phyloP scores from a whole-genome alignment of 352 stramenopile species.

The Halophytophthora batemanensis region DNA sequence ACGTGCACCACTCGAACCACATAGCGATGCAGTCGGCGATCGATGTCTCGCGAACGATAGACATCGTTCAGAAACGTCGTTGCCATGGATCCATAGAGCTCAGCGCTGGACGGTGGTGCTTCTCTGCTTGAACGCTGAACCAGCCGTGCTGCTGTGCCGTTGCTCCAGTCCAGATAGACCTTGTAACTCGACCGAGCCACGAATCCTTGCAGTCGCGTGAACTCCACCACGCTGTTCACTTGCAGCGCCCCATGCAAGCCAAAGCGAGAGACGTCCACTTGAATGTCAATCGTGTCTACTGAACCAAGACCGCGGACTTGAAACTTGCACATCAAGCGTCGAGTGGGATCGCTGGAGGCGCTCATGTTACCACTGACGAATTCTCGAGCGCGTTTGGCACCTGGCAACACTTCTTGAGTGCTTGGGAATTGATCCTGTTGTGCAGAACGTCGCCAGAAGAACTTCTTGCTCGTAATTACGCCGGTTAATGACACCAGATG shows the following conservation, averaged over 20 bases:
- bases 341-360: neutral
- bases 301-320: slow-evolving; percentile 41
- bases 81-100: slow-evolving; percentile 39
- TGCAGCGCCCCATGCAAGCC: slow-evolving; percentile 29
- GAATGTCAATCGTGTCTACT: slow-evolving; percentile 46
- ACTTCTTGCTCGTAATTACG: slow-evolving; percentile 30
- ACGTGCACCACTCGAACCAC: slow-evolving; percentile 70
- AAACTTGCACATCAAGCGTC: slow-evolving; percentile 24
- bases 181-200: slow-evolving; percentile 59
- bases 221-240: slow-evolving; percentile 36
- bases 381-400: slow-evolving; percentile 10
- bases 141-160: slow-evolving; percentile 21
- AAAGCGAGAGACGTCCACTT: slow-evolving; percentile 44
- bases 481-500: slow-evolving; percentile 34
- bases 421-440: slow-evolving; percentile 3
- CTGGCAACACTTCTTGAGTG: slow-evolving; percentile 5
- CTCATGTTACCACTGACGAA: neutral
- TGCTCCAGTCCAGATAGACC: slow-evolving; percentile 56
- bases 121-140: neutral
- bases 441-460: slow-evolving; percentile 19
- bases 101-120: slow-evolving; percentile 16
- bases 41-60: slow-evolving; percentile 33
- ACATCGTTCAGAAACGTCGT: slow-evolving; percentile 42
- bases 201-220: slow-evolving; percentile 55
- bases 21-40: slow-evolving; percentile 55